These are phyloP conservation scores for Choanephora cucurbitarum DNA, from an alignment of 371 early-diverging fungal species.

Conservation along the genomic window DNA sequence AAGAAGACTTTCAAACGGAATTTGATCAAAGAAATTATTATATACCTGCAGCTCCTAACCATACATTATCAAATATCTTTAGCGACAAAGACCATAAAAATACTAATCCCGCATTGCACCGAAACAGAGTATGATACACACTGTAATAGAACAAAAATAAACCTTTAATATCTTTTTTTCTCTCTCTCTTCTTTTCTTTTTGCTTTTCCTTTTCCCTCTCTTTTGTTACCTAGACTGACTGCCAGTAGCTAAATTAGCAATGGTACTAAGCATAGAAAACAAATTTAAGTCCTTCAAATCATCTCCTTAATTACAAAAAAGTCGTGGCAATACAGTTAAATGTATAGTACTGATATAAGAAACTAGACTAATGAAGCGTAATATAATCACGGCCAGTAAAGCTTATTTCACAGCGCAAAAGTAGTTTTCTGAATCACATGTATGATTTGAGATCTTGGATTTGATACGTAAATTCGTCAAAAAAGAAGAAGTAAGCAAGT, in stretches of 20 bases:
- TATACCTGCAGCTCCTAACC: too few relatives aligned
- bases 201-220: background rate
- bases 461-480: too few relatives aligned
- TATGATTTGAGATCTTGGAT: too few relatives aligned
- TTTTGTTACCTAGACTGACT: background rate
- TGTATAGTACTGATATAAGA: background rate
- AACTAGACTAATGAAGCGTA: background rate
- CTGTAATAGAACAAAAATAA: background rate
- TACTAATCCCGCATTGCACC: background rate
- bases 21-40: background rate
- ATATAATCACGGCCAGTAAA: background rate
- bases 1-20: background rate
- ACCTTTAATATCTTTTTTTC: too few relatives aligned
- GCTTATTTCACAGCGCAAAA: background rate
- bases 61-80: too few relatives aligned
- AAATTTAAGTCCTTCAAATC: background rate
- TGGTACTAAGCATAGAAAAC: conserved; percentile 10
- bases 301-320: background rate
- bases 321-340: background rate
- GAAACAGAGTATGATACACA: background rate
- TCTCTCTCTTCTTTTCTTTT: conserved; percentile 1
- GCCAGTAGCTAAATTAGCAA: conserved; percentile 16
- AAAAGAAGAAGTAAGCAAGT: background rate
- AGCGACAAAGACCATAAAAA: too few relatives aligned
- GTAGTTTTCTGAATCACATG: conserved; percentile 3